Evolutionary conservation across 768 basidiomycete genomes (phyloP), one percentile per base, ranked within the genome.

Genomic region (Phylloporus arenicola): DNA sequence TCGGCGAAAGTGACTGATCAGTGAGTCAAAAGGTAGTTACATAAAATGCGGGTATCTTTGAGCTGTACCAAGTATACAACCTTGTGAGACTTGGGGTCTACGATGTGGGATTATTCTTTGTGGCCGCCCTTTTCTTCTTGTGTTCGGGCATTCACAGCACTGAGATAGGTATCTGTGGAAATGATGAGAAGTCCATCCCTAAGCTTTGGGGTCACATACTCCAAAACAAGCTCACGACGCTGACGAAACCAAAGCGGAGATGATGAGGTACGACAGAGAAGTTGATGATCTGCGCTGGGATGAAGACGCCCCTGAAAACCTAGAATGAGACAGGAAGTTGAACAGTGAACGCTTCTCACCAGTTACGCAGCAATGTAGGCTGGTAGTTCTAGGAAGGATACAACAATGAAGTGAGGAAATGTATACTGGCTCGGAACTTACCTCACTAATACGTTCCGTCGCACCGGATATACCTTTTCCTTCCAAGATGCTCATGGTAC

Each of bases 181-280:
- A 13, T 29, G 25, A 40, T 56, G 31, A 51, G 50, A 50, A 20
- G 16, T 27, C n/a, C 6, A 8, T 16, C 41, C 10, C 39, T 45
- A 45, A 53, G 46, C 19, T 51, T 34, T 39, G 6, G 16, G 4
- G 22, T 10, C 12, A 77, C 85, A 41, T 63, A 90, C 88, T 90
- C 88, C 86, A 88, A 71, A 86, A 86, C 52, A 90, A 74, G 59
- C 84, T 84, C 45, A 91, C 86, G 11, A 86, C 77, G 58, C 88
- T 78, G 20, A 92, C 80, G 17, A 84, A 72, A 17, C 85, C 75
- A 47, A 92, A 83, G 33, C 89, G 81, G 31, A 90, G 68, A 57
- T 92, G 89, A 4, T 78, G 82, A 2, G 90, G 90, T 1, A 90
- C 78, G 29, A 92, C 19, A 9, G 80, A 71, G 59, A 92, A 92